A percentile compares a stretch with the other conserved stretches of the same genome.
Evolutionary conservation across 2,329 filamentous ascomycete genomes (phyloP).

Genomic region (Beauveria australis): DNA sequence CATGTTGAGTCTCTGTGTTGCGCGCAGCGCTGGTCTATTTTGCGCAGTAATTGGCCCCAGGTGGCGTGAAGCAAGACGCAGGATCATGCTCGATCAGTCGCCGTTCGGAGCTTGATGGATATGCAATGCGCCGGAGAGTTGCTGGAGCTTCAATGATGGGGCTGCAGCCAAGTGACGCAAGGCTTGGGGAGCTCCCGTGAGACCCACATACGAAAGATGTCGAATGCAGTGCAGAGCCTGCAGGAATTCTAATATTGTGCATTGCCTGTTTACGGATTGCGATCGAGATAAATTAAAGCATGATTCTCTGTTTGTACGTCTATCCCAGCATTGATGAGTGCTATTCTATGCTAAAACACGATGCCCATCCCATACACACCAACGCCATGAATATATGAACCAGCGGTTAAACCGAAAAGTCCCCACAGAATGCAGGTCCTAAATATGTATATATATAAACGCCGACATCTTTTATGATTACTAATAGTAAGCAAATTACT

Average conservation of each 20-base stretch:
- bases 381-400: not conserved
- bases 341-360: conserved; percentile 5
- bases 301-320: not conserved
- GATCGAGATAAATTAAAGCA: not conserved
- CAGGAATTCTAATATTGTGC: not conserved
- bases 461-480: not conserved
- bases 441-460: not conserved
- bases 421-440: not conserved
- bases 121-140: not conserved
- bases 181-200: not conserved
- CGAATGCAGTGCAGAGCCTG: no score
- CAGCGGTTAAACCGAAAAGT: not conserved
- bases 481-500: not conserved
- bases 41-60: not conserved
- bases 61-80: not conserved
- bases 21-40: conserved; percentile 14
- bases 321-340: not conserved
- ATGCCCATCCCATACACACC: not conserved
- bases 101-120: not conserved
- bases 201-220: not conserved
- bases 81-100: not conserved
- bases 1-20: conserved; percentile 16
- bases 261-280: not conserved
- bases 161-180: not conserved
- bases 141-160: not conserved